phyloP scores from a whole-genome alignment of 352 stramenopile genomes.

The Blastocystis sp. region DNA sequence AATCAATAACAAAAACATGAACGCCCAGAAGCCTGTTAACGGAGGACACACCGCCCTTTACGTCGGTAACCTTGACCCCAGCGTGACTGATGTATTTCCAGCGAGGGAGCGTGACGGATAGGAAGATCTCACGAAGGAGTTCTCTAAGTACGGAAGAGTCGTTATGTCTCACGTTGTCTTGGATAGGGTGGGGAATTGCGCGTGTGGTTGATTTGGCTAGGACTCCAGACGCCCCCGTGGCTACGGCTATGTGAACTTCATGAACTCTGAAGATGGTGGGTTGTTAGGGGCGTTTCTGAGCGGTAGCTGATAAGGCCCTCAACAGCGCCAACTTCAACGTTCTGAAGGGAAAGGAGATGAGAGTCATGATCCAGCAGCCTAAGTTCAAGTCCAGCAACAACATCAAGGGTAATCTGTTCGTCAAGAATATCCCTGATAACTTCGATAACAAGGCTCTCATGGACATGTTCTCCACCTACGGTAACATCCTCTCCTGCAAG shows the following conservation, averaged over 20 bases:
- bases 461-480: conserved; percentile 97
- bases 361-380: conserved; percentile 64
- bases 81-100: conserved; percentile 94
- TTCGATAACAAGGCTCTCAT: conserved; percentile 94
- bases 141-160: conserved; percentile 67
- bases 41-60: conserved; percentile 85
- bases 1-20: conserved; percentile 69
- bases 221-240: conserved; percentile 93
- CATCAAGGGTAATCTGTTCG: conserved; percentile 68
- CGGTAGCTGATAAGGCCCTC: conserved; percentile 66
- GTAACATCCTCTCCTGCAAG: conserved; percentile 95
- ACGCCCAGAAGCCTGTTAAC: conserved; percentile 60
- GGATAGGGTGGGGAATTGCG: conserved; percentile 53
- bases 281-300: background rate
- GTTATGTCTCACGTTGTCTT: conserved; percentile 54
- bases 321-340: conserved; percentile 64
- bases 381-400: conserved; percentile 44
- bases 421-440: conserved; percentile 75
- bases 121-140: conserved; percentile 49
- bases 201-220: conserved; percentile 70
- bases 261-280: conserved; percentile 87
- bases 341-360: conserved; percentile 62
- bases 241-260: conserved; percentile 99
- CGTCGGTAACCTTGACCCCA: conserved; percentile 95
- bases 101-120: conserved; percentile 85